phyloP scores from a whole-genome alignment of 768 basidiomycete genomes.

The Tylopilus cervinicoccineus region DNA sequence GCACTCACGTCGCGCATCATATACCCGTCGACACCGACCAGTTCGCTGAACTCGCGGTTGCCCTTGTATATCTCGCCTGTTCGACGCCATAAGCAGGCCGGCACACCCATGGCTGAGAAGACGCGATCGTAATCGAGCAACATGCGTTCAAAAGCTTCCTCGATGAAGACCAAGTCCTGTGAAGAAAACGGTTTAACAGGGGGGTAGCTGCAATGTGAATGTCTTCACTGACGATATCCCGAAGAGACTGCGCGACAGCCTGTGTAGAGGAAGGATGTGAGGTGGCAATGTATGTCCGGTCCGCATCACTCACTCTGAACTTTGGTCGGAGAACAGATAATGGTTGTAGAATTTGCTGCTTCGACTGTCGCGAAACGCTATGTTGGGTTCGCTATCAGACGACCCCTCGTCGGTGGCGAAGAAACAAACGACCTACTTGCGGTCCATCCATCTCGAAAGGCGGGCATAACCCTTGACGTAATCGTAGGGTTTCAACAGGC shows the following conservation, averaged over 20 bases:
- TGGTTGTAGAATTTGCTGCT: slow-evolving; percentile 88
- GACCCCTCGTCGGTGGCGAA: background rate
- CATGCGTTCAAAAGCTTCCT: slow-evolving; percentile 94
- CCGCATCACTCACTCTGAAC: slow-evolving; percentile 56
- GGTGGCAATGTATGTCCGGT: background rate
- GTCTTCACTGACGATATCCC: slow-evolving; percentile 58
- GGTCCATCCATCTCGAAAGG: slow-evolving; percentile 91
- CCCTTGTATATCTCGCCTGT: slow-evolving; percentile 99
- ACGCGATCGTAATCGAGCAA: slow-evolving; percentile 94
- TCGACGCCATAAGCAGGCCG: slow-evolving; percentile 92
- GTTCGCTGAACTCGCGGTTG: slow-evolving; percentile 91
- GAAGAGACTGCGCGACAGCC: slow-evolving; percentile 81
- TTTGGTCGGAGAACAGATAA: slow-evolving; percentile 81
- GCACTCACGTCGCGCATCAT: slow-evolving; percentile 81
- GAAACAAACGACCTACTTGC: slow-evolving; percentile 53
- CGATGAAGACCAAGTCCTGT: slow-evolving; percentile 93
- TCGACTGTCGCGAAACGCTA: slow-evolving; percentile 86
- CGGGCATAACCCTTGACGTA: slow-evolving; percentile 95
- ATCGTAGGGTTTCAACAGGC: slow-evolving; percentile 91
- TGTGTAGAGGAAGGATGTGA: slow-evolving; percentile 18
- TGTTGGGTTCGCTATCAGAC: background rate
- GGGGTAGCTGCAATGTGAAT: background rate
- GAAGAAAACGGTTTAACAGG: background rate
- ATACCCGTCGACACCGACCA: slow-evolving; percentile 82
- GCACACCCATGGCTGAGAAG: slow-evolving; percentile 94